A percentile compares a stretch with the other conserved stretches of the same genome.
Conservation (phyloP, 345 rosid species). For the Gossypium thurberi region DNA sequence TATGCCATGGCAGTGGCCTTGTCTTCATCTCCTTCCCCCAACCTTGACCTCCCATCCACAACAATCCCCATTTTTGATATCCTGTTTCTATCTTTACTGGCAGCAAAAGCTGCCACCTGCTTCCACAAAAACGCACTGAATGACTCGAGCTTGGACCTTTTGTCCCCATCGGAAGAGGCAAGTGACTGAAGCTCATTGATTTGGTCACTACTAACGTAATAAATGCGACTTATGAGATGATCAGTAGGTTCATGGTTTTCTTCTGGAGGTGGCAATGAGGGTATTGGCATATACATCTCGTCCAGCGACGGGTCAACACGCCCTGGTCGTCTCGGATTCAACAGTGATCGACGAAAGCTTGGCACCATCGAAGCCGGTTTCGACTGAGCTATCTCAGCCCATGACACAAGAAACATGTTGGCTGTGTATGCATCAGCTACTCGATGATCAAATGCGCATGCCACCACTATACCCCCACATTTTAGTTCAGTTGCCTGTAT, state of each 20-base stretch:
- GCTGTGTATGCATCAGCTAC: conserved; percentile 53
- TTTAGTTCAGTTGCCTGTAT: conserved; percentile 45
- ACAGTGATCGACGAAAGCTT: conserved; percentile 45
- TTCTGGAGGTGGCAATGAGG: conserved; percentile 31
- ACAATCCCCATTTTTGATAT: conserved; percentile 46
- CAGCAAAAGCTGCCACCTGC: conserved; percentile 30
- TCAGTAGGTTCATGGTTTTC: neutral
- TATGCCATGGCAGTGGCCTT: conserved; percentile 13
- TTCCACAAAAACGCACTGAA: conserved; percentile 58
- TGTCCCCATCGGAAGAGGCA: conserved; percentile 25
- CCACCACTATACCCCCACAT: conserved; percentile 55
- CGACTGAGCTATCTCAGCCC: conserved; percentile 49
- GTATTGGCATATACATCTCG: conserved; percentile 36
- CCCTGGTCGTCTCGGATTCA: conserved; percentile 42
- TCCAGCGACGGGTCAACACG: conserved; percentile 22
- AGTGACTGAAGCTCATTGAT: conserved; percentile 30
- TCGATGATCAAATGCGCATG: conserved; percentile 61
- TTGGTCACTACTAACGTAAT: conserved; percentile 22
- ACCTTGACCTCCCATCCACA: conserved; percentile 50
- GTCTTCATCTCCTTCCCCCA: conserved; percentile 13
- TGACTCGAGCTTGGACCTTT: conserved; percentile 46
- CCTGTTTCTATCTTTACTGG: neutral
- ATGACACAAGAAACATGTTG: conserved; percentile 59
- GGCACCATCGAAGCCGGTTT: conserved; percentile 28
- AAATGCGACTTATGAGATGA: conserved; percentile 44